phyloP scores from a whole-genome alignment of 2,329 filamentous ascomycete species.

The Ascochyta viciae-villosae region DNA sequence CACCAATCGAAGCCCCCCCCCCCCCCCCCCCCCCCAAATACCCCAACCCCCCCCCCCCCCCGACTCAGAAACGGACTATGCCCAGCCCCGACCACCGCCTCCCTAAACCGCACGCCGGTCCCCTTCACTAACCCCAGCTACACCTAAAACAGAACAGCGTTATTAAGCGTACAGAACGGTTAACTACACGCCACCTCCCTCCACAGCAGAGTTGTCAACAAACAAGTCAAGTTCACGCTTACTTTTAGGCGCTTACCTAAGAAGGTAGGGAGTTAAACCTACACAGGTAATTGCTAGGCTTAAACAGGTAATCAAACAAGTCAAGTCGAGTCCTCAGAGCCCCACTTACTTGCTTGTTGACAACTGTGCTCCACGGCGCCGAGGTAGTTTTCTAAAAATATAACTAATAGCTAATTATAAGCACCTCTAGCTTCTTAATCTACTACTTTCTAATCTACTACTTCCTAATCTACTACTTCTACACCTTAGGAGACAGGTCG shows the following conservation, averaged over 20 bases:
- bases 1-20: too few relatives aligned
- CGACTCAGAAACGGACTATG: slow-evolving; percentile 10
- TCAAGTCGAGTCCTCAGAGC: too few relatives aligned
- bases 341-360: too few relatives aligned
- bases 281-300: too few relatives aligned
- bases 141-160: not conserved
- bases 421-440: rapidly evolving
- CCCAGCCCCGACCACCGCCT: not conserved
- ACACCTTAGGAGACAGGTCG: not conserved
- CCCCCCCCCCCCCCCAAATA: too few relatives aligned
- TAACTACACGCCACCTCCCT: not conserved
- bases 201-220: too few relatives aligned
- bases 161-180: not conserved
- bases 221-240: too few relatives aligned
- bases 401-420: slow-evolving; percentile 3
- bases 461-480: not conserved
- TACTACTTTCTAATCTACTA: too few relatives aligned
- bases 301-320: too few relatives aligned
- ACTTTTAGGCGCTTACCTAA: too few relatives aligned
- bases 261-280: too few relatives aligned
- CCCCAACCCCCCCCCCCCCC: not conserved
- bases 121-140: slow-evolving; percentile 4
- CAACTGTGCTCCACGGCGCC: slow-evolving; percentile 1
- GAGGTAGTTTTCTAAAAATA: slow-evolving; percentile 8
- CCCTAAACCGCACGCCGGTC: not conserved